Conservation (phyloP, 441 rosid species). For the Arabidopsis hybrid region DNA sequence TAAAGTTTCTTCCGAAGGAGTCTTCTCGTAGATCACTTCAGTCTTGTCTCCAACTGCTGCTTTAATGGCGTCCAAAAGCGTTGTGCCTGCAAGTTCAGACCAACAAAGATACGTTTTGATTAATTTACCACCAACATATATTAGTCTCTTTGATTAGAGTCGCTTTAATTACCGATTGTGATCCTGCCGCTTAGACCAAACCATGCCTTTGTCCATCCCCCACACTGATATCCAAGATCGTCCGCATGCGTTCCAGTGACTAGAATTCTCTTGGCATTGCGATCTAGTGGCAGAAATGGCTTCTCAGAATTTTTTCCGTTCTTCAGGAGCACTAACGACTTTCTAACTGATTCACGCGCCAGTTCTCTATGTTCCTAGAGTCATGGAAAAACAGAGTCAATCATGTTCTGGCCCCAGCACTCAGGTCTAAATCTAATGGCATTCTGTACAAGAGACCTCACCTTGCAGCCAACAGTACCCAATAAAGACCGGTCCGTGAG, state of each 20-base stretch:
- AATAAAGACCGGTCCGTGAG: slow-evolving; percentile 57
- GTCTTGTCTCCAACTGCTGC: slow-evolving; percentile 41
- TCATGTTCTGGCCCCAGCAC: background rate
- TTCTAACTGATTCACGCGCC: slow-evolving; percentile 80
- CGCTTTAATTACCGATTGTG: slow-evolving; percentile 58
- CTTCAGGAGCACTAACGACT: slow-evolving; percentile 80
- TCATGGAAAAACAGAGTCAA: slow-evolving; percentile 5
- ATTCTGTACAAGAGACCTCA: slow-evolving; percentile 27
- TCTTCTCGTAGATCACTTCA: slow-evolving; percentile 23
- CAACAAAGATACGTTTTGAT: background rate
- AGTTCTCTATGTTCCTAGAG: slow-evolving; percentile 76
- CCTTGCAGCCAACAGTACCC: slow-evolving; percentile 74
- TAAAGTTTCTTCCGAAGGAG: slow-evolving; percentile 24
- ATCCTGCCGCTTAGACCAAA: slow-evolving; percentile 68
- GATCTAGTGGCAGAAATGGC: slow-evolving; percentile 69
- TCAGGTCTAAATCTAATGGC: background rate
- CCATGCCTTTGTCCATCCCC: slow-evolving; percentile 83
- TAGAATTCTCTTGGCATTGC: slow-evolving; percentile 65
- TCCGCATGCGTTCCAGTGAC: slow-evolving; percentile 79
- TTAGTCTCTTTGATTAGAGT: background rate
- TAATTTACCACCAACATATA: slow-evolving; percentile 1
- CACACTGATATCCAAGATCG: slow-evolving; percentile 88
- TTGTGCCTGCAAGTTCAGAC: slow-evolving; percentile 55
- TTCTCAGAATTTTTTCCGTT: slow-evolving; percentile 67
- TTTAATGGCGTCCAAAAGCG: slow-evolving; percentile 49